Evolutionary conservation across 352 stramenopile genomes (phyloP), one percentile per base, ranked within the genome.

Genomic region (Blastocystis sp.): DNA sequence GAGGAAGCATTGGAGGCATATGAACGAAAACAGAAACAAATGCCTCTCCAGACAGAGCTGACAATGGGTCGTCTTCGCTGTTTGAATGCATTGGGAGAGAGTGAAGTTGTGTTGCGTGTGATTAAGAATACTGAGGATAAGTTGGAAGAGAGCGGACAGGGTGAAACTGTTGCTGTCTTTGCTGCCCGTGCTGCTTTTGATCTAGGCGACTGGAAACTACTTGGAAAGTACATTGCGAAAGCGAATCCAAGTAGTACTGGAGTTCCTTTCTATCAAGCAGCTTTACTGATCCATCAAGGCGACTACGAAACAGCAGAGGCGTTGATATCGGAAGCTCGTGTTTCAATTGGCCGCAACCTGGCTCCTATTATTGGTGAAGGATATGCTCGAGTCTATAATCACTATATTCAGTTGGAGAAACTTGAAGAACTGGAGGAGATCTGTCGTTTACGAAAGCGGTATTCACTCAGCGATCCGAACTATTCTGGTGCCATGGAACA

Each of bases 361-460:
- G 96, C 95, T 1, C 95, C 96, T 35, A 93, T 99, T 22, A 95
- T 99, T 44, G 94, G 95, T 44, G 96, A 99, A 91, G 97, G 93
- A 5, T 99, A 99, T 91, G 97, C 94, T 58, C 94, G 97, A 24
- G 96, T 96, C 2, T 99, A 99, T 90, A 93, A 93, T 48, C 96
- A 95, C 82, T 97, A 98, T 92, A 95, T 99, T 7, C 97, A 94
- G 60, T 92, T 98, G 76, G 96, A 99, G 92, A 95, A 97, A 77
- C 92, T 99, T 13, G 95, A 95, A 53, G 97, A 99, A 90, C 91
- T 99, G 89, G 96, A 99, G 90, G 97, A 99, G 91, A 96, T 99
- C n/a, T 95, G 98, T 60, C 93, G 93, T 60, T 97, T 97, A 88
- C 95, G 96, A 81, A 96, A 97, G 78, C 90, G 94, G n/a, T 91